Base-by-base conservation (phyloP, 2,329 filamentous ascomycete genomes). In the Cladosporium sp. region DNA sequence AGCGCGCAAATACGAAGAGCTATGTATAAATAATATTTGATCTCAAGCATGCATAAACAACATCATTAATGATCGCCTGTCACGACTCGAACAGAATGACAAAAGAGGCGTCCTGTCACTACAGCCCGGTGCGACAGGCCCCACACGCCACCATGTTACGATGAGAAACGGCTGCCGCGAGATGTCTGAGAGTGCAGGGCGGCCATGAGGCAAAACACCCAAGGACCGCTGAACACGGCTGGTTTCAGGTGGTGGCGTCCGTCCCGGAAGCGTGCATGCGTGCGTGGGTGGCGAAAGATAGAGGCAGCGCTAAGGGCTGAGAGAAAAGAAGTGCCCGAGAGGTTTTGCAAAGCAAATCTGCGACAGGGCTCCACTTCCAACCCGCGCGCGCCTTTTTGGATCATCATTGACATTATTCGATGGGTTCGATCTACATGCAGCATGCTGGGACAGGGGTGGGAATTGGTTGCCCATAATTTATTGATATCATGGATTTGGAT, bases 301-400 rank as follows among this genome's bases (percentile, higher is more conserved):
- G 39, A 26, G 21, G 28, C 28, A 28, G 4, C 4, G 60, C 60
- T 63, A 63, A 34, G 59, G 18, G 39, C 21, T 43, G 39, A 21
- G 39, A 49, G 10, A 30, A 28, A 56, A 25, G 53, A 63, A 56
- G 49, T 14, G 49, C 32, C 60, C 60, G 60, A 63, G 60, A 46
- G 60, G 30, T 26, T 46, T 56, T 58, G 32, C 23, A 28, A 18
- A 54, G 49, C 60, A 63, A 63, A 63, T 63, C 60, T 63, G 60
- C 60, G 32, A 63, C 60, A 56, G 21, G 49, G 49, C 26, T 36
- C 49, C 60, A 53, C 49, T 28, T 7, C 3, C 60, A 63, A 54
- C 60, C 32, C 60, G 39, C 39, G n/a, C n/a, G n/a, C n/a, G n/a
- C 39, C 28, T 28, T 46, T 46, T 46, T n/a, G n/a, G 39, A 46